Conservation (phyloP, 805 yeast genomes). For the Candida boidinii region DNA sequence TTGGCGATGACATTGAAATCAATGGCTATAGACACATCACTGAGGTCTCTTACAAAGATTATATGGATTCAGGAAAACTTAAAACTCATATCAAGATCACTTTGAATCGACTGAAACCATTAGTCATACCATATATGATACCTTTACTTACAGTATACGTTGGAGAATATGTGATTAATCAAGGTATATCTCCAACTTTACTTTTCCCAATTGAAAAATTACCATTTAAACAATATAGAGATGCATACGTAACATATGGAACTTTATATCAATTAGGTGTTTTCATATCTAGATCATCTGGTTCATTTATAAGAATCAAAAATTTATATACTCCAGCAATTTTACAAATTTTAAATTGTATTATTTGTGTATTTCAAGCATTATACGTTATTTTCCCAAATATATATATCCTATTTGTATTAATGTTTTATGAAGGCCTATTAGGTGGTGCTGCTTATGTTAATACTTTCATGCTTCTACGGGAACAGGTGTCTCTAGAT, state of each 20-base stretch:
- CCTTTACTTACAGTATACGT: slow-evolving; percentile 80
- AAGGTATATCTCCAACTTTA: slow-evolving; percentile 84
- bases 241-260: slow-evolving; percentile 86
- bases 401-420: slow-evolving; percentile 51
- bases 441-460: slow-evolving; percentile 89
- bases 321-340: slow-evolving; percentile 53
- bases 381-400: slow-evolving; percentile 44
- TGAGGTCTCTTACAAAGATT: not conserved
- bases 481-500: slow-evolving; percentile 41
- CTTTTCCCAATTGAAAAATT: slow-evolving; percentile 63
- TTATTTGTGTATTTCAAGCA: slow-evolving; percentile 56
- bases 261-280: slow-evolving; percentile 90
- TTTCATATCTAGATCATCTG: slow-evolving; percentile 82
- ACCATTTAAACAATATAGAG: slow-evolving; percentile 69
- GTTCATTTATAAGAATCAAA: slow-evolving; percentile 50
- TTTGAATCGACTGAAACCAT: slow-evolving; percentile 27
- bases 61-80: slow-evolving; percentile 1
- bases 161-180: slow-evolving; percentile 83
- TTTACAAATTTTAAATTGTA: slow-evolving; percentile 60
- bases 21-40: no score
- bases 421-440: slow-evolving; percentile 81
- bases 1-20: no score
- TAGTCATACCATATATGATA: slow-evolving; percentile 63
- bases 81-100: slow-evolving; percentile 19
- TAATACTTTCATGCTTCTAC: slow-evolving; percentile 74